These are phyloP conservation scores for Annulohypoxylon nitens DNA, from an alignment of 495 filamentous ascomycete genomes.

Conservation along the genomic window DNA sequence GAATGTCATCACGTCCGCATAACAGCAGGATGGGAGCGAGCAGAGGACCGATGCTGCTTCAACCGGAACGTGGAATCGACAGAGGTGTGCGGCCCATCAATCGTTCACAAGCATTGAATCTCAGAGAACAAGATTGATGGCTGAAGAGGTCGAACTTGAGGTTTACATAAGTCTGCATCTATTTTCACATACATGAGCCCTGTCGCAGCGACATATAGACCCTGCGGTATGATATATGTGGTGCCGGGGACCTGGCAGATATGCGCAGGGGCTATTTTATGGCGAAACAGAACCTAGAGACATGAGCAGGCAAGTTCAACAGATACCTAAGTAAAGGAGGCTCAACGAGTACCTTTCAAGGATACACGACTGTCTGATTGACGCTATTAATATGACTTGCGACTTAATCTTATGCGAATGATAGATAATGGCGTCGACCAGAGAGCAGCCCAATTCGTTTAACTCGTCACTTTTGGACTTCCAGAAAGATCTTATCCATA, in stretches of 20 bases:
- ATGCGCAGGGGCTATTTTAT: slow-evolving; percentile 25
- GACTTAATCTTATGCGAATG: not conserved
- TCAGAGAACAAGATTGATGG: not conserved
- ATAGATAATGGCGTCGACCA: not conserved
- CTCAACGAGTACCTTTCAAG: not conserved
- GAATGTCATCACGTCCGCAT: slow-evolving; percentile 36
- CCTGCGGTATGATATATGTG: slow-evolving; percentile 19
- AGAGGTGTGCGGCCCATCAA: slow-evolving; percentile 16
- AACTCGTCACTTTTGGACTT: slow-evolving; percentile 4
- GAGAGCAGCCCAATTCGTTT: slow-evolving; percentile 2
- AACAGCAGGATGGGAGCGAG: slow-evolving; percentile 24
- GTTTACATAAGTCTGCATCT: slow-evolving; percentile 28
- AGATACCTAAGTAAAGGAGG: not conserved
- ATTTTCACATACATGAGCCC: slow-evolving; percentile 26
- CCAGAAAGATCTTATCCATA: not conserved
- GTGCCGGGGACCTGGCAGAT: slow-evolving; percentile 24
- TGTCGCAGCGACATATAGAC: slow-evolving; percentile 31
- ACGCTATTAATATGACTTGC: not conserved
- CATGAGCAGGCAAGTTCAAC: slow-evolving; percentile 2
- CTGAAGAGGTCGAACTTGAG: slow-evolving; percentile 4
- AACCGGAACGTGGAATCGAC: slow-evolving; percentile 16
- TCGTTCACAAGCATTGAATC: slow-evolving; percentile 12
- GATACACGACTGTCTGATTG: not conserved
- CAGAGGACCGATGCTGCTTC: slow-evolving; percentile 17
- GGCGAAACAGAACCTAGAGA: slow-evolving; percentile 17